Evolutionary conservation across 495 filamentous ascomycete species (phyloP), one percentile per base, ranked within the genome.

Genomic region (Talaromyces proteolyticus): DNA sequence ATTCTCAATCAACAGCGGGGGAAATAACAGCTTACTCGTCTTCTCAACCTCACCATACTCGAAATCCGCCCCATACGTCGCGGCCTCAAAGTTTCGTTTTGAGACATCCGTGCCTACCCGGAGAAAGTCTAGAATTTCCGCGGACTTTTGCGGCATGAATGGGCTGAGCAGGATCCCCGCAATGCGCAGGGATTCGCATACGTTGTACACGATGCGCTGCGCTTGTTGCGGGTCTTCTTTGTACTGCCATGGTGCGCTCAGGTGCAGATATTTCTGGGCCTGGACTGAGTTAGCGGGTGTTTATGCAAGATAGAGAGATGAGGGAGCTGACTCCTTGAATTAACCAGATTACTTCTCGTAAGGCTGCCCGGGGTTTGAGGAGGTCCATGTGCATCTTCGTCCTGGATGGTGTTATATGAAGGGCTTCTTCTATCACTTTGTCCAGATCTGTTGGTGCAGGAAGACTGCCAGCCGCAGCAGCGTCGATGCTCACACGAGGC

Each of bases 111-210:
- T 51, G 12, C 60, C 58, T 16, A 97, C 90, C 8, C 86, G 83
- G 3, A 98, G 69, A 57, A 79, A 76, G 59, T 96, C 87, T 10
- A 97, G 75, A 41, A 97, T 58, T 56, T 84, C 73, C 26, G 67
- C 62, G 41, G 87, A 75, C 64, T 92, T 95, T n/a, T 65, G 73
- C 3, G 93, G 93, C 77, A 97, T 91, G 59, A 86, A 91, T 3
- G 93, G 91, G 64, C 95, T 92, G 23, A 98, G 69, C 29, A 97
- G 69, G 49, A 97, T 96, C 7, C 84, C 89, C 3, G 70, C 66
- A 26, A 96, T 78, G 18, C 93, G 84, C 38, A 96, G 61, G n/a
- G 83, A 78, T 62, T 98, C 93, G 2, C 82, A 80, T 45, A 75
- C 72, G 26, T 87, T 73, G 61, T 79, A 96, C 38, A 98, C 67